Conservation (phyloP, 805 yeast genomes). For the Kodamaea jinghongensis region DNA sequence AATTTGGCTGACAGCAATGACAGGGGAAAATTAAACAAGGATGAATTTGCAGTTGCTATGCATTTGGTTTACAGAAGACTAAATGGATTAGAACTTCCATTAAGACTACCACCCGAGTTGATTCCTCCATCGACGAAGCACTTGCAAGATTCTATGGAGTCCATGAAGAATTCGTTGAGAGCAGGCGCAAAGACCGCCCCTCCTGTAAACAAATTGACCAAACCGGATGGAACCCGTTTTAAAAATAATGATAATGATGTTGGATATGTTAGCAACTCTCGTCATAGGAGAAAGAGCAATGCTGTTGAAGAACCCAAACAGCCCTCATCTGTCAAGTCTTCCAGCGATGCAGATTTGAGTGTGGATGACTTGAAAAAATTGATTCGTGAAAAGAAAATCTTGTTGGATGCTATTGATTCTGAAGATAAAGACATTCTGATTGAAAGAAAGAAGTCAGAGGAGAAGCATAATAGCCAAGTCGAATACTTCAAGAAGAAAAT, state of each 20-base stretch:
- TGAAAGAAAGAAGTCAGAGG: slow-evolving; percentile 32
- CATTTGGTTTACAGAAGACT: slow-evolving; percentile 88
- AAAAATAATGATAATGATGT: slow-evolving; percentile 73
- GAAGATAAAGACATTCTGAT: slow-evolving; percentile 49
- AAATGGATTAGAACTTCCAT: slow-evolving; percentile 85
- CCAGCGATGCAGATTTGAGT: slow-evolving; percentile 36
- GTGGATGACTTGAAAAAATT: slow-evolving; percentile 58
- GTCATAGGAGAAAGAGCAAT: slow-evolving; percentile 44
- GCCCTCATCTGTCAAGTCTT: slow-evolving; percentile 16
- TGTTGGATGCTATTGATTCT: slow-evolving; percentile 69
- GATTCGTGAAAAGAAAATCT: slow-evolving; percentile 67
- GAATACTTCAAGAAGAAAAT: slow-evolving; percentile 65
- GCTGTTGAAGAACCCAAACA: slow-evolving; percentile 10
- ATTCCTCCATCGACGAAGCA: slow-evolving; percentile 82
- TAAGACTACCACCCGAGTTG: slow-evolving; percentile 79
- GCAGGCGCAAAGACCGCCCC: slow-evolving; percentile 20
- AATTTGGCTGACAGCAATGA: slow-evolving; percentile 79
- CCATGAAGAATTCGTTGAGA: slow-evolving; percentile 64
- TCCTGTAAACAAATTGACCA: slow-evolving; percentile 17
- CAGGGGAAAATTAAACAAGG: slow-evolving; percentile 78
- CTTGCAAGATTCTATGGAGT: slow-evolving; percentile 65
- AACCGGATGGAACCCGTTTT: slow-evolving; percentile 40
- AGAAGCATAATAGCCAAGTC: slow-evolving; percentile 52
- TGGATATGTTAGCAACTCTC: slow-evolving; percentile 68
- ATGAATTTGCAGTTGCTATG: slow-evolving; percentile 96